Conservation (phyloP, 495 filamentous ascomycete genomes). For the Neurospora tetrasperma region DNA sequence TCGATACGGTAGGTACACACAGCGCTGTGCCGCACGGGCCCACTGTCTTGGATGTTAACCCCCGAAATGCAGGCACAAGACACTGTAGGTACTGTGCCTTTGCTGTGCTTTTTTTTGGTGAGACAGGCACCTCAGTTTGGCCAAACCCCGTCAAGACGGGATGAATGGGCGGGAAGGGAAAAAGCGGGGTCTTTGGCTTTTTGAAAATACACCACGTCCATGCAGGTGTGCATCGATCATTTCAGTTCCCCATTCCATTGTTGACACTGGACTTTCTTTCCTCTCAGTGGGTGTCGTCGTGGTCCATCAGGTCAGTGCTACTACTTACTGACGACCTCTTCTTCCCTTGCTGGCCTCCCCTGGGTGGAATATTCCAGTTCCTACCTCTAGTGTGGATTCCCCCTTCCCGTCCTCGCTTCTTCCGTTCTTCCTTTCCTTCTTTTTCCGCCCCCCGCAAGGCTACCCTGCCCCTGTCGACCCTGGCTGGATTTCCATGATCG, state of each 20-base stretch:
- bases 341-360: neutral
- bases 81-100: neutral
- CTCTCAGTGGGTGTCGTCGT: neutral
- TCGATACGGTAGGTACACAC: too few relatives aligned
- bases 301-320: neutral
- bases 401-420: neutral
- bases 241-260: neutral
- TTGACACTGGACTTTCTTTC: neutral
- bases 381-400: neutral
- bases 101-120: neutral
- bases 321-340: neutral
- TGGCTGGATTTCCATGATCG: neutral
- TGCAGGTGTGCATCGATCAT: neutral
- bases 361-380: neutral
- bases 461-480: neutral
- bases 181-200: neutral
- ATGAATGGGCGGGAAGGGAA: neutral
- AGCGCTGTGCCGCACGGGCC: neutral
- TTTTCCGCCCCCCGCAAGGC: neutral
- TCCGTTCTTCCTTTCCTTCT: neutral
- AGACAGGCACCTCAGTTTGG: neutral
- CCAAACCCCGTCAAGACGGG: neutral
- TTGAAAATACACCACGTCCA: neutral
- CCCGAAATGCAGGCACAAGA: neutral
- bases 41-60: neutral